These are phyloP conservation scores for Cercospora brassicicola DNA, from an alignment of 2,329 filamentous ascomycete species.

Conservation along the genomic window DNA sequence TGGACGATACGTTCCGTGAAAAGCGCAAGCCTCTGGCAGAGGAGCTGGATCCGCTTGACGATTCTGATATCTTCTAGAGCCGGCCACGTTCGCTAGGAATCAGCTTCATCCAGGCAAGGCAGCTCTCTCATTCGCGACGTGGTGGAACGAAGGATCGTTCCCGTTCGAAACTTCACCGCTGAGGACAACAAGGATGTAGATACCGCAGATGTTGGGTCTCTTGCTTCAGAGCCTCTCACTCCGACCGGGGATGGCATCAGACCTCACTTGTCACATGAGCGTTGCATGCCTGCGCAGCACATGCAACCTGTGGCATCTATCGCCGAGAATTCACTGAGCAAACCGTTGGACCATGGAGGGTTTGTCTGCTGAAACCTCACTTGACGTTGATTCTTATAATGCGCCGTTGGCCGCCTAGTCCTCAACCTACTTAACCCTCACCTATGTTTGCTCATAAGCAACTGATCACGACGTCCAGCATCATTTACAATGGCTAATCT, in stretches of 20 bases:
- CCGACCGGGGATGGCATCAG: background rate
- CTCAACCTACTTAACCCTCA: background rate
- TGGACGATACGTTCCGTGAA: slow-evolving; percentile 51
- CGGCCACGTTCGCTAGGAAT: background rate
- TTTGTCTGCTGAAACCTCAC: background rate
- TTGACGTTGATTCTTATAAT: background rate
- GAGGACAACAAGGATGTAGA: background rate
- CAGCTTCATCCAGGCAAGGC: background rate
- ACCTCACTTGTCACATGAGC: background rate
- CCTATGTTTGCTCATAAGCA: background rate
- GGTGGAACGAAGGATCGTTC: background rate
- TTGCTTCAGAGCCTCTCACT: background rate
- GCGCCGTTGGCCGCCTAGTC: background rate
- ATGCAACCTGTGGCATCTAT: background rate
- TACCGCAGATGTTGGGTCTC: background rate
- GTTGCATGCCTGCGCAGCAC: background rate
- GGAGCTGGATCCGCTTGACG: slow-evolving; percentile 36
- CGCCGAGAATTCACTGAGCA: background rate
- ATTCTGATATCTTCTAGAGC: slow-evolving; percentile 38
- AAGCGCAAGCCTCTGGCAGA: slow-evolving; percentile 29
- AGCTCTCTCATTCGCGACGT: background rate
- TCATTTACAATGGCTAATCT: slow-evolving; percentile 1
- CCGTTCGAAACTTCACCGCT: background rate
- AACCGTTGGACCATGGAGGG: background rate
- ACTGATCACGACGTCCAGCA: background rate